These are phyloP conservation scores for Psilocybe azurescens DNA, from an alignment of 768 basidiomycete genomes.

Conservation along the genomic window DNA sequence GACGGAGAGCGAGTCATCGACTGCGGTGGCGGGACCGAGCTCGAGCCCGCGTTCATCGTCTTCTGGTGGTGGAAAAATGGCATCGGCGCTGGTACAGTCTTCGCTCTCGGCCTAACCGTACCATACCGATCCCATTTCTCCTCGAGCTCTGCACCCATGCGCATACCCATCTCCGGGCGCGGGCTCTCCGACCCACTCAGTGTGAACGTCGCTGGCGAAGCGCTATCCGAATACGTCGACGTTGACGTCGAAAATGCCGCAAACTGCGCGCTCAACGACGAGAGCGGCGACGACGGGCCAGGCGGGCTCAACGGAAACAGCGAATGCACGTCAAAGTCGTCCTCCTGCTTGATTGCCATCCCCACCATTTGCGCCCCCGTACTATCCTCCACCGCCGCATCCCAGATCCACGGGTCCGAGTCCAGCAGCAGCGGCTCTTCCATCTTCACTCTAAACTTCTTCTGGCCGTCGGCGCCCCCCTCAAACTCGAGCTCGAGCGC, in stretches of 20 bases:
- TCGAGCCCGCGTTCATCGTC: slow-evolving; percentile 3
- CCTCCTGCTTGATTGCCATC: slow-evolving; percentile 51
- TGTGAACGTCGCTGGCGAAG: slow-evolving; percentile 16
- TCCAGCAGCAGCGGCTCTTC: slow-evolving; percentile 34
- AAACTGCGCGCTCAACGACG: slow-evolving; percentile 33
- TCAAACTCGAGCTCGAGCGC: slow-evolving; percentile 29
- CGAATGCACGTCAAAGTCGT: slow-evolving; percentile 48
- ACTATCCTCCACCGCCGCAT: slow-evolving; percentile 26
- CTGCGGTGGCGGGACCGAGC: slow-evolving; percentile 17
- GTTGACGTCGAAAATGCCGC: slow-evolving; percentile 23
- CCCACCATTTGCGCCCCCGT: slow-evolving; percentile 13
- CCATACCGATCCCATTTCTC: background rate
- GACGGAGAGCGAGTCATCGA: background rate
- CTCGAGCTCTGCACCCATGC: background rate
- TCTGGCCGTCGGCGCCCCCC: slow-evolving; percentile 20
- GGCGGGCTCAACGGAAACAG: slow-evolving; percentile 35
- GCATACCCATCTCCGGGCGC: background rate
- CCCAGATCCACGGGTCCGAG: slow-evolving; percentile 53
- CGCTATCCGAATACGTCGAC: slow-evolving; percentile 25
- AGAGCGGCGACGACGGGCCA: slow-evolving; percentile 32
- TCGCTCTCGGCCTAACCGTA: slow-evolving; percentile 44
- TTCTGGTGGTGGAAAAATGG: slow-evolving; percentile 16
- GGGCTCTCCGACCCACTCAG: slow-evolving; percentile 7
- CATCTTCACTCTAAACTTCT: slow-evolving; percentile 41
- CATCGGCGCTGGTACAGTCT: slow-evolving; percentile 37